Percentiles rank a stretch among this genome's conserved stretches.
Evolutionary conservation across 176 grass and related monocot genomes (phyloP).

Genomic region (Pontederia crassipes): DNA sequence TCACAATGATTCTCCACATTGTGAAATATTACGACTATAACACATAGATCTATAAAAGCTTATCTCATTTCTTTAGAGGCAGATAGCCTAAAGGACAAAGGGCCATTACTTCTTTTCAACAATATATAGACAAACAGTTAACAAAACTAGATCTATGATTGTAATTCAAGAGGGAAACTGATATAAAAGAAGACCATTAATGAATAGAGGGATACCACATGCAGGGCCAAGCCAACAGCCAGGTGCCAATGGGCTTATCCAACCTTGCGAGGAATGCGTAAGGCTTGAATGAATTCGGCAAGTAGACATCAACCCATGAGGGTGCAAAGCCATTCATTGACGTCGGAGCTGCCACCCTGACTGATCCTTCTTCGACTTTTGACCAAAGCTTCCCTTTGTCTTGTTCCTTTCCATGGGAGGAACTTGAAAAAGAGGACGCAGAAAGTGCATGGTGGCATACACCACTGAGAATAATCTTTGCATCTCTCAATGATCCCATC

Average conservation of each 20-base stretch:
- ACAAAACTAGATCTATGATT: background rate
- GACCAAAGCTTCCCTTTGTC: background rate
- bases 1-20: no score
- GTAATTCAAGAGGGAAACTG: background rate
- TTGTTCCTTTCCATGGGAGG: background rate
- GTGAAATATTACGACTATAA: no score
- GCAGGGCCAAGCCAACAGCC: slow-evolving; percentile 81
- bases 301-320: slow-evolving; percentile 56
- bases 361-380: slow-evolving; percentile 5
- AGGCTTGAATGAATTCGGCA: slow-evolving; percentile 42
- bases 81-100: background rate
- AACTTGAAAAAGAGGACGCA: background rate
- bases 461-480: no score
- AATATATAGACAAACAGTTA: background rate
- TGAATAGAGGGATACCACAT: slow-evolving; percentile 36
- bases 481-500: no score
- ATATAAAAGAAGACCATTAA: background rate
- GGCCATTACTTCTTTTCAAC: background rate
- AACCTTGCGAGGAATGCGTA: slow-evolving; percentile 72
- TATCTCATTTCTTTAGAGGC: no score
- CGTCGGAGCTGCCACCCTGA: background rate
- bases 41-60: no score
- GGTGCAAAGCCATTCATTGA: background rate
- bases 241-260: slow-evolving; percentile 74
- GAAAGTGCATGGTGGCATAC: background rate